Conservation (phyloP, 1,284 basidiomycete genomes). For the Ustilago vetiveriae region DNA sequence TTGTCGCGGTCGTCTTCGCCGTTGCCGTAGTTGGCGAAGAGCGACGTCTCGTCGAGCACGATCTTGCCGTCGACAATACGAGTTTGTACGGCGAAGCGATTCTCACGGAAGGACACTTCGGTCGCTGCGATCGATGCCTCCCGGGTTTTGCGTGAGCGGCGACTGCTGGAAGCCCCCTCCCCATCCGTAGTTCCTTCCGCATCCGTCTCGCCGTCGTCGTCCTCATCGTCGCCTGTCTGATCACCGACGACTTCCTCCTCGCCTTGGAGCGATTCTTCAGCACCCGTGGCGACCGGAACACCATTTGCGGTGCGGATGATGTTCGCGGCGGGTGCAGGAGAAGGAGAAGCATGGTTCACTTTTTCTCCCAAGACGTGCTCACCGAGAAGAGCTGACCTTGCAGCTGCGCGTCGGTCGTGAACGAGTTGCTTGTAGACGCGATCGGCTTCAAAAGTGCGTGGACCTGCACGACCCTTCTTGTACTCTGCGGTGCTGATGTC, state of each 20-base stretch:
- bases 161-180: slow-evolving; percentile 17
- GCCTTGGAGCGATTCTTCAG: slow-evolving; percentile 24
- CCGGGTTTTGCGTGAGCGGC: slow-evolving; percentile 19
- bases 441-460: slow-evolving; percentile 60
- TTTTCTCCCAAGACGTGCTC: slow-evolving; percentile 37
- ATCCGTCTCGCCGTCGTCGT: slow-evolving; percentile 35
- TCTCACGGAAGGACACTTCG: slow-evolving; percentile 57
- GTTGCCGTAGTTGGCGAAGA: slow-evolving; percentile 63
- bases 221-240: slow-evolving; percentile 24
- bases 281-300: slow-evolving; percentile 20
- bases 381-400: slow-evolving; percentile 32
- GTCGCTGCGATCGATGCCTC: slow-evolving; percentile 34
- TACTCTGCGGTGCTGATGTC: slow-evolving; percentile 49
- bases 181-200: slow-evolving; percentile 30
- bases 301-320: slow-evolving; percentile 20
- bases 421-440: slow-evolving; percentile 51
- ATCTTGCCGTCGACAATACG: slow-evolving; percentile 67
- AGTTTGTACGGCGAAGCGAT: slow-evolving; percentile 64
- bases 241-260: slow-evolving; percentile 27
- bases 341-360: slow-evolving; percentile 21
- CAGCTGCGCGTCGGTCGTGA: slow-evolving; percentile 40
- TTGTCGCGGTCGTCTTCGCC: slow-evolving; percentile 71
- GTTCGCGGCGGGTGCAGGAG: slow-evolving; percentile 17
- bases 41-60: slow-evolving; percentile 67
- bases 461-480: slow-evolving; percentile 56